Base-by-base conservation (phyloP, 768 basidiomycete species). In the Tephrocybe sp. region DNA sequence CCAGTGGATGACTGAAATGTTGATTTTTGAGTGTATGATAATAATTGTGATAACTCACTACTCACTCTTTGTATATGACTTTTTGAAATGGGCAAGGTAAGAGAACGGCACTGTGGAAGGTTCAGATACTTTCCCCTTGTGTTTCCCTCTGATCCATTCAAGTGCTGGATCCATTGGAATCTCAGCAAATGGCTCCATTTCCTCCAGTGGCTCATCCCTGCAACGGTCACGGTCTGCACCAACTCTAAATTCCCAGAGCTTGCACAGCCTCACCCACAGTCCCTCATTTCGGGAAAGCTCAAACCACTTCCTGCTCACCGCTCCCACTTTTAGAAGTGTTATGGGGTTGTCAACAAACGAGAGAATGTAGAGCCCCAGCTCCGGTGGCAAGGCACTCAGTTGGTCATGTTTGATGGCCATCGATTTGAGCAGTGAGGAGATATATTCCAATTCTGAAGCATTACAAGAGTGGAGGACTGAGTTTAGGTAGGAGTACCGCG, bases 241-340 rank as follows among this genome's bases (percentile, higher is more conserved):
- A 3, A 41, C 50, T 8, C 34, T 60, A 58, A 84, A 88, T 5
- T 76, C 77, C 62, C 84, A 79, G 15, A 71, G 60, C 10, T 71
- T 66, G 61, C 87, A 93, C 82, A 96, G 81, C 10, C 75, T 60
- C 66, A 81, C 84, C 95, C 94, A 98, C 10, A 90, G 73, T 56
- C 73, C 77, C 57, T 95, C 91, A 60, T 93, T 93, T 39, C 75
- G 68, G 6, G 86, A 75, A 5, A 97, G 76, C 14, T 65, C 68
- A 12, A 76, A 69, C 95, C 95, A 98, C 43, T 76, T 74, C 47
- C 73, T 72, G 58, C 85, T 87, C 24, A 95, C 94, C 28, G 79
- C 75, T 34, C 79, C 73, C 0, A 87, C 87, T 10, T 90, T 73
- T 0, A 83, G 74, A 9, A 97, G 81, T 0, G 87, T 85, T 37